Percentiles rank a stretch among this genome's conserved stretches.
Evolutionary conservation across 257 asterid species (phyloP).

Genomic region (Scutellaria barbata): DNA sequence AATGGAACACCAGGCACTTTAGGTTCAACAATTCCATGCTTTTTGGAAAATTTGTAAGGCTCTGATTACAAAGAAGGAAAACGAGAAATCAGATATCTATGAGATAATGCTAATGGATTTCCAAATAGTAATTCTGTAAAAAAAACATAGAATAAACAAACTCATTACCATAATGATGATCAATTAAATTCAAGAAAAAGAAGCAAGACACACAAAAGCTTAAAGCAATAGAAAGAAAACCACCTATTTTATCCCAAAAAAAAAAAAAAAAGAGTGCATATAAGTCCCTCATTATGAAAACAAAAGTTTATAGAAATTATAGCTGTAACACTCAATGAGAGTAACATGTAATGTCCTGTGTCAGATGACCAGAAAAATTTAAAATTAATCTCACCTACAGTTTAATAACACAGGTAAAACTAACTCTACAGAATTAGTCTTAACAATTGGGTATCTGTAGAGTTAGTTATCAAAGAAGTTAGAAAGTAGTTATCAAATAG

Average conservation of each 20-base stretch:
- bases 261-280: not conserved
- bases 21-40: conserved; percentile 75
- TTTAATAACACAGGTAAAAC: not conserved
- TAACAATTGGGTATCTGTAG: not conserved
- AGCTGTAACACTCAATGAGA: conserved; percentile 22
- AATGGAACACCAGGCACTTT: conserved; percentile 76
- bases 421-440: conserved; percentile 3
- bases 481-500: not conserved
- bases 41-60: conserved; percentile 64
- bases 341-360: conserved; percentile 13
- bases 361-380: conserved; percentile 9
- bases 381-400: conserved; percentile 4
- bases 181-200: conserved; percentile 17
- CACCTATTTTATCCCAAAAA: not conserved
- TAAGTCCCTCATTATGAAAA: conserved; percentile 14
- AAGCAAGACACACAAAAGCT: conserved; percentile 2
- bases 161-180: not conserved
- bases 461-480: too few species aligned
- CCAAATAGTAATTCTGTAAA: conserved; percentile 12
- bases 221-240: conserved; percentile 24
- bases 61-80: conserved; percentile 51
- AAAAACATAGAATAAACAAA: conserved; percentile 8
- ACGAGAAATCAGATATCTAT: conserved; percentile 46
- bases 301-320: conserved; percentile 8
- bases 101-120: conserved; percentile 24